Conservation (phyloP, 2,329 filamentous ascomycete genomes). For the Knoxdaviesia proteae region DNA sequence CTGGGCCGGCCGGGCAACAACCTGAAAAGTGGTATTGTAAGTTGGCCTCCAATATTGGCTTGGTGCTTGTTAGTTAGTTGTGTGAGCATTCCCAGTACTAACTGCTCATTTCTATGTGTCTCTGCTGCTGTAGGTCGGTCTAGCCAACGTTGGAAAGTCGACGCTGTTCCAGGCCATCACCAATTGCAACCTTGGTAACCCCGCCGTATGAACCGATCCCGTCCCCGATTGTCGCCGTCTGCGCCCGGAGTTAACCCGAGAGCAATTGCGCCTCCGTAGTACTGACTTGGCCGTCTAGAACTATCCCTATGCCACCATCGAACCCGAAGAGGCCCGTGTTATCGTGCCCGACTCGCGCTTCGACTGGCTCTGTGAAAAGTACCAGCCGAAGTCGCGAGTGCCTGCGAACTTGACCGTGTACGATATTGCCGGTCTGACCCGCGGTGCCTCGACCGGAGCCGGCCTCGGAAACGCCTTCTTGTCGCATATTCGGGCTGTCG, state of each 20-base stretch:
- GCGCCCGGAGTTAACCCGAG: slow-evolving; percentile 12
- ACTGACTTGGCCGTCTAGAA: slow-evolving; percentile 35
- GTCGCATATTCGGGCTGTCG: slow-evolving; percentile 94
- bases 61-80: background rate
- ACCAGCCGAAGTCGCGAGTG: slow-evolving; percentile 94
- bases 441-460: slow-evolving; percentile 88
- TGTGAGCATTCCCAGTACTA: background rate
- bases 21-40: slow-evolving; percentile 96
- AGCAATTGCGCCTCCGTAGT: slow-evolving; percentile 6
- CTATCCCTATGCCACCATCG: slow-evolving; percentile 97
- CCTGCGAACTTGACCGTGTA: slow-evolving; percentile 96
- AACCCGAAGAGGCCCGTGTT: slow-evolving; percentile 94
- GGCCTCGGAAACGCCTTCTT: slow-evolving; percentile 96
- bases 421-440: slow-evolving; percentile 91
- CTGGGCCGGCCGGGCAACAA: slow-evolving; percentile 93
- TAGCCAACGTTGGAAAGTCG: slow-evolving; percentile 98
- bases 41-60: slow-evolving; percentile 9
- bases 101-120: background rate
- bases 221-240: slow-evolving; percentile 11
- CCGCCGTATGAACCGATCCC: slow-evolving; percentile 45
- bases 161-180: slow-evolving; percentile 99
- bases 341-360: slow-evolving; percentile 90
- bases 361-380: slow-evolving; percentile 89
- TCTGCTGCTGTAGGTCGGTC: slow-evolving; percentile 48
- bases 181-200: slow-evolving; percentile 91